These are phyloP conservation scores for Amoebophrya sp. DNA, from an alignment of 169 alveolate genomes.

Conservation along the genomic window DNA sequence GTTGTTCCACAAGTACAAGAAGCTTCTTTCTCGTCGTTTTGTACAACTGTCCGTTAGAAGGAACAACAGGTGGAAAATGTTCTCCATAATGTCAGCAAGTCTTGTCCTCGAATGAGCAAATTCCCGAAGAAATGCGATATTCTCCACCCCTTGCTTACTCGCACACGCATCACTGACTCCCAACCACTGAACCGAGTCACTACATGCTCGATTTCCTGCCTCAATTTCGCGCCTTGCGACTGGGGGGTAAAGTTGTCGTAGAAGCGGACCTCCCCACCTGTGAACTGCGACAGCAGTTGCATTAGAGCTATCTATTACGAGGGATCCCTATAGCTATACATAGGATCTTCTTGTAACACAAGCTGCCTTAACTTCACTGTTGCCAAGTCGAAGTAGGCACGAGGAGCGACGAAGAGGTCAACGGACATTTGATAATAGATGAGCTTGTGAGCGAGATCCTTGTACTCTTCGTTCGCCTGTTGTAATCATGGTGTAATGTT, in stretches of 20 bases:
- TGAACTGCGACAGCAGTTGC: constrained; percentile 55
- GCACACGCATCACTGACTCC: constrained; percentile 93
- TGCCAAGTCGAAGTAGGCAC: constrained; percentile 59
- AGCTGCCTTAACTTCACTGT: no score
- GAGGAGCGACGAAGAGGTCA: constrained; percentile 61
- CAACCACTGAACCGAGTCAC: constrained; percentile 75
- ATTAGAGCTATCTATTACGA: constrained; percentile 55
- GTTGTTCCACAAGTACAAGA: no score
- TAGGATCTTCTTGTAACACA: no score
- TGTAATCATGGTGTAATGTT: neutral
- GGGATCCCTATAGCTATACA: neutral
- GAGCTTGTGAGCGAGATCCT: constrained; percentile 47
- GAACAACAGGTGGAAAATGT: no score
- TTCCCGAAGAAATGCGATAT: constrained; percentile 83
- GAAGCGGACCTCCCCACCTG: constrained; percentile 63
- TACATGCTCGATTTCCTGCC: constrained; percentile 68
- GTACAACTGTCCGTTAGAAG: no score
- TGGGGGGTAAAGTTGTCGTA: constrained; percentile 60
- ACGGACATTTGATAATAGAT: constrained; percentile 58
- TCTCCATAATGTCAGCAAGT: constrained; percentile 77
- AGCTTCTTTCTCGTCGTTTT: no score
- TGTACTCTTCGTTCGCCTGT: constrained; percentile 29
- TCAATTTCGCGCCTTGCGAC: constrained; percentile 57
- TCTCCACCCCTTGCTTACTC: constrained; percentile 88
- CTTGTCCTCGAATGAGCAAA: constrained; percentile 71